Evolutionary conservation across 352 stramenopile genomes (phyloP).

Genomic region (Thalassiosira delicatula): DNA sequence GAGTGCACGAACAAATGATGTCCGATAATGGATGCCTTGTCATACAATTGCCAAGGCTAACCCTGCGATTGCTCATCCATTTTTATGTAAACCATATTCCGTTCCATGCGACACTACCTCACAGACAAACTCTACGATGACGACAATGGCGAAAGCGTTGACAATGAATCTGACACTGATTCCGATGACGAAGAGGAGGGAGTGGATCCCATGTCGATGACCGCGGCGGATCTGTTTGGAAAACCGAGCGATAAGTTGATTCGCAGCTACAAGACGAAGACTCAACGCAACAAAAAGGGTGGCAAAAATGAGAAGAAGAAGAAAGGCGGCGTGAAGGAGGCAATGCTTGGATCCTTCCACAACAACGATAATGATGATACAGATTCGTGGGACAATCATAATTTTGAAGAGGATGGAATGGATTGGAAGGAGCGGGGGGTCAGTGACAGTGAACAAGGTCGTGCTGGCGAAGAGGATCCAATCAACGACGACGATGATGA

Average conservation of each 20-base stretch:
- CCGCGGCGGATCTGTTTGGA: conserved; percentile 81
- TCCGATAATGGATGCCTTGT: too few species aligned
- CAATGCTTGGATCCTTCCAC: conserved; percentile 4
- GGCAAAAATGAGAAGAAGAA: conserved; percentile 40
- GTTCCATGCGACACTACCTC: too few species aligned
- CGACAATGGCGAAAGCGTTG: too few species aligned
- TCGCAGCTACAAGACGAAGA: conserved; percentile 56
- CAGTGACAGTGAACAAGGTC: conserved; percentile 70
- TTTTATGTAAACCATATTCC: too few species aligned
- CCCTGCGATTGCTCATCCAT: too few species aligned
- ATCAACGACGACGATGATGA: conserved; percentile 45
- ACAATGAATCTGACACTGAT: conserved; percentile 52
- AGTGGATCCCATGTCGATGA: conserved; percentile 73
- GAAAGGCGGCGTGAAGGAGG: conserved; percentile 7
- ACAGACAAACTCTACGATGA: conserved; percentile 38
- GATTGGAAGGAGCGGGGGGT: conserved; percentile 51
- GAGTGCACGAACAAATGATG: too few species aligned
- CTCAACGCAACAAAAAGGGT: conserved; percentile 34
- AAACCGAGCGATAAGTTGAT: conserved; percentile 70
- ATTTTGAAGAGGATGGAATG: conserved; percentile 73
- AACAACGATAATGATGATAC: conserved; percentile 78
- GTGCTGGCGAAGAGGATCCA: conserved; percentile 33
- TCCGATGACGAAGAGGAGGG: conserved; percentile 61
- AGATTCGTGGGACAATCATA: conserved; percentile 79
- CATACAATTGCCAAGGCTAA: too few species aligned